phyloP scores from a whole-genome alignment of 163 green algal species.

The Chloroidium sp. region DNA sequence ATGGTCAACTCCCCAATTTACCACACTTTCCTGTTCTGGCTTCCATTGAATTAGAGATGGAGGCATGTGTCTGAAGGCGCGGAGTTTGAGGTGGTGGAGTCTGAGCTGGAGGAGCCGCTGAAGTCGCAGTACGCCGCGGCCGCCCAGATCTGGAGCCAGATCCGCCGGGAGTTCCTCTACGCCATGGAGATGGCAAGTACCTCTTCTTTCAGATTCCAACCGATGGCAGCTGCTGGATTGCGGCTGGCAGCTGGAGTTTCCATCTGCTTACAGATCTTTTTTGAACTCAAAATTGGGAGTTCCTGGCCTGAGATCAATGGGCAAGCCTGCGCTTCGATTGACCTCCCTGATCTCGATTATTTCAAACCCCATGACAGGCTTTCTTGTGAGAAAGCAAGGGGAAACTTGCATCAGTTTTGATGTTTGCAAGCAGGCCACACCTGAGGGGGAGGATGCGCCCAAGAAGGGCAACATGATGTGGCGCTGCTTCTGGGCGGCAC shows the following conservation, averaged over 20 bases:
- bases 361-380: no score
- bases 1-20: no score
- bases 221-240: neutral
- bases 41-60: no score
- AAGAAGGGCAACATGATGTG: conserved; percentile 20
- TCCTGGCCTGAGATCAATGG: no score
- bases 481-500: conserved; percentile 50
- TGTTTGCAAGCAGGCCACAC: neutral
- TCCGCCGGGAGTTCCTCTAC: conserved; percentile 20
- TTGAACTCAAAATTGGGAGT: no score
- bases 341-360: no score
- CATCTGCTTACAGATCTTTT: no score
- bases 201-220: neutral
- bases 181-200: conserved; percentile 4
- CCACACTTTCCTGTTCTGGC: no score
- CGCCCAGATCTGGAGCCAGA: conserved; percentile 26
- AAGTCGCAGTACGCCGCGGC: conserved; percentile 23
- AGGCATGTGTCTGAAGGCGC: conserved; percentile 12
- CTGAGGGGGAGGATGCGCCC: neutral
- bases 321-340: no score
- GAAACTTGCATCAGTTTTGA: neutral
- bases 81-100: conserved; percentile 36
- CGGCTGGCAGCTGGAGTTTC: no score
- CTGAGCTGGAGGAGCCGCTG: conserved; percentile 24
- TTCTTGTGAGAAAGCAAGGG: neutral